phyloP scores from a whole-genome alignment of 2,329 filamentous ascomycete species.

The Colletotrichum horii region DNA sequence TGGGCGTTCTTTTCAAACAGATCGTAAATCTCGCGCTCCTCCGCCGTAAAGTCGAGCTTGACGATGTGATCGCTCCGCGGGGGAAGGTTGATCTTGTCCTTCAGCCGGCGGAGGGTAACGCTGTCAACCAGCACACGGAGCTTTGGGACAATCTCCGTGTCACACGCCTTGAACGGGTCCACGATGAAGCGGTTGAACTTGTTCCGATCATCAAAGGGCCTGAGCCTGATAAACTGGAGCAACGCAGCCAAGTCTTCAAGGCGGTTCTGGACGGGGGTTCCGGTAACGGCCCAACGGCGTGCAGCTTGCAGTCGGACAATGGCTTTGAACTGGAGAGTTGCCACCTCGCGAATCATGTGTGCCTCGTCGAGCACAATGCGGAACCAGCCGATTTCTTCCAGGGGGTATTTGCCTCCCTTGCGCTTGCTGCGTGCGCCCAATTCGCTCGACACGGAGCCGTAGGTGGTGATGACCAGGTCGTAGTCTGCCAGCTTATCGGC shows the following conservation, averaged over 20 bases:
- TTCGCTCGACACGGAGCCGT: slow-evolving; percentile 85
- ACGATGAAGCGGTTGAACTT: slow-evolving; percentile 83
- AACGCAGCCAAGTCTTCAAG: slow-evolving; percentile 89
- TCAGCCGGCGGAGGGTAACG: slow-evolving; percentile 89
- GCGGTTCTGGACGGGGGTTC: slow-evolving; percentile 93
- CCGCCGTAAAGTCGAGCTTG: slow-evolving; percentile 74
- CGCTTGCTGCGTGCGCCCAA: slow-evolving; percentile 66
- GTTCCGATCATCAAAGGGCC: slow-evolving; percentile 80
- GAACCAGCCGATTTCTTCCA: slow-evolving; percentile 88
- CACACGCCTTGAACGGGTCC: slow-evolving; percentile 84
- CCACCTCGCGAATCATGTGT: slow-evolving; percentile 89
- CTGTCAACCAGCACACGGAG: slow-evolving; percentile 90
- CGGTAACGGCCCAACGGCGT: slow-evolving; percentile 95
- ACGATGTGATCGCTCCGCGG: slow-evolving; percentile 75
- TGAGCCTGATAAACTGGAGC: slow-evolving; percentile 82
- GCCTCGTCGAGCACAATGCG: slow-evolving; percentile 94
- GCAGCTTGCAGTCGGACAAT: slow-evolving; percentile 80
- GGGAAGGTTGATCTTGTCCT: slow-evolving; percentile 88
- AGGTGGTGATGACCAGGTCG: slow-evolving; percentile 91
- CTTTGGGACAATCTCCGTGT: slow-evolving; percentile 83
- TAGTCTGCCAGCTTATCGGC: slow-evolving; percentile 70
- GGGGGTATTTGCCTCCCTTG: slow-evolving; percentile 65
- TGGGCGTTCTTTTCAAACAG: slow-evolving; percentile 83
- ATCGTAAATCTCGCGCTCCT: slow-evolving; percentile 81
- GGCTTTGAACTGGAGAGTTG: slow-evolving; percentile 81